These are phyloP conservation scores for Triglochin maritima DNA, from an alignment of 106 monocot species.

Conservation along the genomic window DNA sequence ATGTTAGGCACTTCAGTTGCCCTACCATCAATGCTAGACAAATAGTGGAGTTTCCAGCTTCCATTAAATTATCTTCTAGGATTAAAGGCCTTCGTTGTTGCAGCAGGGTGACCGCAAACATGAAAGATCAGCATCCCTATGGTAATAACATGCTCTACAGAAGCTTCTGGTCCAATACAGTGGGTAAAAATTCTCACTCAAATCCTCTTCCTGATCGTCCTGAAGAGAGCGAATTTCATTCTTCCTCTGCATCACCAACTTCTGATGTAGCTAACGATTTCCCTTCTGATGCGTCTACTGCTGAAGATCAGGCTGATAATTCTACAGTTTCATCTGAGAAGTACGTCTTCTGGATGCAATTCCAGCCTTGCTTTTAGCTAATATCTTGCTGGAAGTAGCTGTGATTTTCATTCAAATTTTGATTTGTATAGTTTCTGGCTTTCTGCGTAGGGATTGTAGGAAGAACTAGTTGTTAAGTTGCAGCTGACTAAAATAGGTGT, in stretches of 20 bases:
- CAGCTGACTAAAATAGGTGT: too few species aligned
- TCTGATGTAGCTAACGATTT: slow-evolving; percentile 41
- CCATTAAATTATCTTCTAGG: slow-evolving; percentile 12
- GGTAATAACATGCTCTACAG: slow-evolving; percentile 48
- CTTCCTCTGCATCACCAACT: slow-evolving; percentile 23
- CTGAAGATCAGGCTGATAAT: slow-evolving; percentile 33
- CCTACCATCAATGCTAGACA: slow-evolving; percentile 3
- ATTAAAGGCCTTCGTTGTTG: slow-evolving; percentile 21
- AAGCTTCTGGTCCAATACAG: slow-evolving; percentile 38
- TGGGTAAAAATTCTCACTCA: slow-evolving; percentile 17
- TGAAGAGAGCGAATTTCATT: slow-evolving; percentile 21
- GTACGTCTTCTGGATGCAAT: slow-evolving; percentile 20
- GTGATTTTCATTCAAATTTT: too few species aligned
- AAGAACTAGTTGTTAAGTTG: too few species aligned
- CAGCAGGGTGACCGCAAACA: slow-evolving; percentile 27
- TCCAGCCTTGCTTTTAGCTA: not conserved
- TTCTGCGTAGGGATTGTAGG: too few species aligned
- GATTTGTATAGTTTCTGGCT: too few species aligned
- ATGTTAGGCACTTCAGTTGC: slow-evolving; percentile 9
- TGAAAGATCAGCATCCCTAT: slow-evolving; percentile 29
- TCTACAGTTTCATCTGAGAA: slow-evolving; percentile 29
- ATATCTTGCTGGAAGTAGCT: not conserved
- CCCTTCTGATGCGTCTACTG: slow-evolving; percentile 29
- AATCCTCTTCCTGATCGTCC: slow-evolving; percentile 11
- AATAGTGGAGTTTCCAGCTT: not conserved